These are phyloP conservation scores for Testicularia cyperi DNA, from an alignment of 1,284 basidiomycete species.

Conservation along the genomic window DNA sequence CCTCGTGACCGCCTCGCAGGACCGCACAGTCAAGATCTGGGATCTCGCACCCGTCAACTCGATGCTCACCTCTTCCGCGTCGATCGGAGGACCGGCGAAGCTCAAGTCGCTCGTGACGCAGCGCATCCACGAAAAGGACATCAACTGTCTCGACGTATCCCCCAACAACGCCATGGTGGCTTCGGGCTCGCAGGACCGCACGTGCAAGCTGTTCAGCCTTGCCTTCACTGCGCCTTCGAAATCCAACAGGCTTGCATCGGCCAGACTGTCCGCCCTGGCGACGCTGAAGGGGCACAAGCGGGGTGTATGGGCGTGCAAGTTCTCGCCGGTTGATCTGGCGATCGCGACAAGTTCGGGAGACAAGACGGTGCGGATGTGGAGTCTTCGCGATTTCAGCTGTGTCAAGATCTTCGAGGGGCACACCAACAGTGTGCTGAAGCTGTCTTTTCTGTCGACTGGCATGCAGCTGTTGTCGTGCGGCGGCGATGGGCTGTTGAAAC, in stretches of 20 bases:
- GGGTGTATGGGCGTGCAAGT: slow-evolving; percentile 92
- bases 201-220: slow-evolving; percentile 85
- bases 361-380: slow-evolving; percentile 91
- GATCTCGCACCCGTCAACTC: slow-evolving; percentile 64
- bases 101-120: slow-evolving; percentile 82
- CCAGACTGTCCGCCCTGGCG: slow-evolving; percentile 71
- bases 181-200: slow-evolving; percentile 93
- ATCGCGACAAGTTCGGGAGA: slow-evolving; percentile 93
- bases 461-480: slow-evolving; percentile 84
- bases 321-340: slow-evolving; percentile 78
- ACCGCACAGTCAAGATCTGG: slow-evolving; percentile 98
- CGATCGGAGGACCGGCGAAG: slow-evolving; percentile 39
- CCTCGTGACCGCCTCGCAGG: slow-evolving; percentile 87
- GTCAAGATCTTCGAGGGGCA: slow-evolving; percentile 68
- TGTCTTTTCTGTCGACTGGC: slow-evolving; percentile 82
- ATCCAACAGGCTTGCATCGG: slow-evolving; percentile 45
- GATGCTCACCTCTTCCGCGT: slow-evolving; percentile 2
- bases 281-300: slow-evolving; percentile 93
- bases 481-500: slow-evolving; percentile 89
- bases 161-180: slow-evolving; percentile 86
- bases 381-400: slow-evolving; percentile 66
- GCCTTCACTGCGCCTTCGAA: slow-evolving; percentile 64
- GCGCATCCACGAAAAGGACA: slow-evolving; percentile 96
- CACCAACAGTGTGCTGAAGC: slow-evolving; percentile 90
- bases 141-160: slow-evolving; percentile 90